A percentile compares a stretch with the other conserved stretches of the same genome.
phyloP scores from a whole-genome alignment of 768 basidiomycete species.

The Boletus eberwhitei region DNA sequence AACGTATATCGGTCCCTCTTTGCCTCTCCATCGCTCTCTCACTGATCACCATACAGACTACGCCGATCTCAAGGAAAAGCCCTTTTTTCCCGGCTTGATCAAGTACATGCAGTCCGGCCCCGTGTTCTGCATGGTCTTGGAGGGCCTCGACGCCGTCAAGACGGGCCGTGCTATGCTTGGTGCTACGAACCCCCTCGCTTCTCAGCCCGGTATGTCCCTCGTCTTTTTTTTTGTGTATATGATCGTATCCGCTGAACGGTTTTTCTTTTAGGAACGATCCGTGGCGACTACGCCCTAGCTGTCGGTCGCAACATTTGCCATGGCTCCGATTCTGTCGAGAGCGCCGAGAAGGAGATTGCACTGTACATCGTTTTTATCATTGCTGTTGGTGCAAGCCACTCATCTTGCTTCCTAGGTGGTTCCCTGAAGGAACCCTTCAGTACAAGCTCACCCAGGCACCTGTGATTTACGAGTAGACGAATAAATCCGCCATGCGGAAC shows the following conservation, averaged over 20 bases:
- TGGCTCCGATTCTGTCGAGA: conserved; percentile 86
- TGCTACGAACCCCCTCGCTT: conserved; percentile 92
- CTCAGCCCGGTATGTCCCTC: conserved; percentile 65
- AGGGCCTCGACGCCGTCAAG: conserved; percentile 92
- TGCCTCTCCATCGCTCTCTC: neutral
- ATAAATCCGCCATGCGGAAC: conserved; percentile 6
- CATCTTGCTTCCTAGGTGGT: conserved; percentile 58
- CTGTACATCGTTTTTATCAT: conserved; percentile 53
- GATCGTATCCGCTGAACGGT: conserved; percentile 4
- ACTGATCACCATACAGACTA: conserved; percentile 60
- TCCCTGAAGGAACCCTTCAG: conserved; percentile 81
- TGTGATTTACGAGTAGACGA: conserved; percentile 76
- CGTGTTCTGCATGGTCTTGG: conserved; percentile 94
- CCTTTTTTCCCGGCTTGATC: conserved; percentile 96
- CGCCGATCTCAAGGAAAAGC: conserved; percentile 88
- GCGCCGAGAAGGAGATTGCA: conserved; percentile 89
- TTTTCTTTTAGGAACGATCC: conserved; percentile 73
- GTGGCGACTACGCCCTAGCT: conserved; percentile 92
- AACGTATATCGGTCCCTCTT: conserved; percentile 47
- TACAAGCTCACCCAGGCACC: conserved; percentile 60
- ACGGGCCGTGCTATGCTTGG: conserved; percentile 96
- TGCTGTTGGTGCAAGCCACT: neutral
- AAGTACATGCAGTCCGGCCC: conserved; percentile 96
- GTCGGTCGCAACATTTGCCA: conserved; percentile 95
- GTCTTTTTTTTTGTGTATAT: neutral